Percentiles rank a stretch among this genome's conserved stretches.
Conservation (phyloP, 2,329 filamentous ascomycete genomes). For the Trichoderma semiorbis region DNA sequence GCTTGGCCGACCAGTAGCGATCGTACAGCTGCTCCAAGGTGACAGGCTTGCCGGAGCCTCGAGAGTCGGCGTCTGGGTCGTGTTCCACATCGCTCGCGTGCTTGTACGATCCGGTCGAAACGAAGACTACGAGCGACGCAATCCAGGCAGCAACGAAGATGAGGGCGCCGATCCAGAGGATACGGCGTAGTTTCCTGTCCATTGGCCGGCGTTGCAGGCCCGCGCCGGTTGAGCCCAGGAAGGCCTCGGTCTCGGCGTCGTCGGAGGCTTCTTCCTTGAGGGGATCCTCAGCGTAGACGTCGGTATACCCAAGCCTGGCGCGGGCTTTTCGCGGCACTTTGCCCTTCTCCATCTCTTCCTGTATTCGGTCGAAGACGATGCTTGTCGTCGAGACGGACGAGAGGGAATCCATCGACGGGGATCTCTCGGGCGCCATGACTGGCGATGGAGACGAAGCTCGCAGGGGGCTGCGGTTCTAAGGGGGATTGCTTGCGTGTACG, state of each 20-base stretch:
- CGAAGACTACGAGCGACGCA: slow-evolving; percentile 62
- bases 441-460: background rate
- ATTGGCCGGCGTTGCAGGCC: slow-evolving; percentile 49
- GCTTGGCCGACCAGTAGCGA: slow-evolving; percentile 62
- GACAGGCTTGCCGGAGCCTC: slow-evolving; percentile 67
- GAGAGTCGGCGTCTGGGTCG: slow-evolving; percentile 62
- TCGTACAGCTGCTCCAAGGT: slow-evolving; percentile 67
- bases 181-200: slow-evolving; percentile 62
- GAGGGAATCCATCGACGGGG: slow-evolving; percentile 53
- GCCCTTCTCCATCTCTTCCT: slow-evolving; percentile 48
- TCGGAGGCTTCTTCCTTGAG: slow-evolving; percentile 27
- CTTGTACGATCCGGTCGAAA: slow-evolving; percentile 63
- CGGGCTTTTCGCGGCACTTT: slow-evolving; percentile 21
- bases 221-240: slow-evolving; percentile 39
- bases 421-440: slow-evolving; percentile 20
- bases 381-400: slow-evolving; percentile 84
- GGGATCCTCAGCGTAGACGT: slow-evolving; percentile 36
- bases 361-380: slow-evolving; percentile 73
- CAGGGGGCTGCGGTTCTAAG: background rate
- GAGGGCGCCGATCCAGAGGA: slow-evolving; percentile 57
- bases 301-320: slow-evolving; percentile 30
- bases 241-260: slow-evolving; percentile 50
- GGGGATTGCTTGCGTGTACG: background rate
- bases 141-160: slow-evolving; percentile 67
- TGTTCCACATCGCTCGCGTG: slow-evolving; percentile 61